A percentile compares a stretch with the other conserved stretches of the same genome.
Conservation (phyloP, 192 early-diverging fungal genomes). For the Phlyctochytrium arcticum region DNA sequence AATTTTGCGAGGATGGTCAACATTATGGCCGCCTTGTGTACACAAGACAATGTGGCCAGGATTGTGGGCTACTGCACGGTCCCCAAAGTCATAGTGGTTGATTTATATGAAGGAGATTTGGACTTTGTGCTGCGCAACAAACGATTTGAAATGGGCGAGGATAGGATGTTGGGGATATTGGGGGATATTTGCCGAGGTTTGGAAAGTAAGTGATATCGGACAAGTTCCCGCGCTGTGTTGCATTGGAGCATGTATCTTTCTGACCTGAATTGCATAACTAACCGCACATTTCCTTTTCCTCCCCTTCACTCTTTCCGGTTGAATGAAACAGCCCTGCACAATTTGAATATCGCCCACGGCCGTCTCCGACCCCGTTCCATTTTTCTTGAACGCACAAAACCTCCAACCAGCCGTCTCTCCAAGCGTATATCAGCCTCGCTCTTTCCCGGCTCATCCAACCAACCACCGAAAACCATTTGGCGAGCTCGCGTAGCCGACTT, state of each 20-base stretch:
- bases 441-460: conserved; percentile 5
- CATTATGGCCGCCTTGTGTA: conserved; percentile 19
- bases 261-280: neutral
- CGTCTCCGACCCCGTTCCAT: conserved; percentile 14
- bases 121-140: conserved; percentile 18
- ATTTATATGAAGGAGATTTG: conserved; percentile 25
- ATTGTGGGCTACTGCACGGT: conserved; percentile 27
- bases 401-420: conserved; percentile 12
- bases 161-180: conserved; percentile 2
- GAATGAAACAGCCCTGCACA: conserved; percentile 8
- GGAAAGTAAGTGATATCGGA: neutral
- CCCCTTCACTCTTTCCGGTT: neutral
- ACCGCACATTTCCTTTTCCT: neutral
- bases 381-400: conserved; percentile 21
- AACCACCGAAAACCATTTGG: conserved; percentile 15
- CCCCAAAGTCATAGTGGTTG: conserved; percentile 15
- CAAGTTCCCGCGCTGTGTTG: neutral
- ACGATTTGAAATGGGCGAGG: conserved; percentile 18
- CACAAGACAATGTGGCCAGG: conserved; percentile 11
- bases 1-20: conserved; percentile 14
- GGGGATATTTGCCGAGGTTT: conserved; percentile 11
- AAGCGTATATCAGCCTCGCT: conserved; percentile 3
- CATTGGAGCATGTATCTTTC: neutral
- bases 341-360: conserved; percentile 15
- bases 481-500: conserved; percentile 22